Conservation (phyloP, 2,329 filamentous ascomycete genomes). For the Byssothecium circinans region DNA sequence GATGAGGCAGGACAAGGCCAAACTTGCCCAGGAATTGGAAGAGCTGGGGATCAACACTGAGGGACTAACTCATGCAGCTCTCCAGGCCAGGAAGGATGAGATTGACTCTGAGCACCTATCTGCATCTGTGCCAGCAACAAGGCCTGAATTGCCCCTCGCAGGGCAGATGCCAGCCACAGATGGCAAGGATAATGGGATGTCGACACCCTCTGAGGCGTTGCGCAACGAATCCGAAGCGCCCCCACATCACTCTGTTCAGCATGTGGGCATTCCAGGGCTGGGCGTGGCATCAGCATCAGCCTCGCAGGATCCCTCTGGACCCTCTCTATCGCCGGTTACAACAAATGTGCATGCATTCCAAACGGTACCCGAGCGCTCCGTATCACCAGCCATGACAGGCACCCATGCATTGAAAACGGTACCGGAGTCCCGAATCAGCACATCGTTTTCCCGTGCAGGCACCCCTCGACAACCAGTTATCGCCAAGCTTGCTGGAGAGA, state of each 20-base stretch:
- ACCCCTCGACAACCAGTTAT: neutral
- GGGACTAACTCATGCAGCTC: conserved; percentile 48
- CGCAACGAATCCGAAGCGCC: neutral
- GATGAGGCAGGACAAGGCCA: conserved; percentile 45
- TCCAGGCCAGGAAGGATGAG: conserved; percentile 47
- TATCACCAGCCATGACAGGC: too few relatives aligned
- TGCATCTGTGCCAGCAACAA: conserved; percentile 1
- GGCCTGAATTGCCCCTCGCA: neutral
- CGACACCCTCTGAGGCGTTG: neutral
- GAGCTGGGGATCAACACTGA: conserved; percentile 52
- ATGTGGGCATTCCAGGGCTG: conserved; percentile 3
- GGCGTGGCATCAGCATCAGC: neutral
- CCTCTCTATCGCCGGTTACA: neutral
- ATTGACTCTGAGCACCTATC: conserved; percentile 32
- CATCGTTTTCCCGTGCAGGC: neutral
- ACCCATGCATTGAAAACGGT: too few relatives aligned
- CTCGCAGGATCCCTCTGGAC: neutral
- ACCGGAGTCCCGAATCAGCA: neutral
- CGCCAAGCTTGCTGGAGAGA: neutral
- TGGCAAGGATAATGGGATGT: neutral
- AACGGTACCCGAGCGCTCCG: too few relatives aligned
- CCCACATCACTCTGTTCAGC: neutral
- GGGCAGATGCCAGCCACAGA: neutral
- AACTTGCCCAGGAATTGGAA: conserved; percentile 53
- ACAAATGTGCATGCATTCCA: neutral